A percentile compares a stretch with the other conserved stretches of the same genome.
These are phyloP conservation scores for Fusarium drepaniforme DNA, from an alignment of 2,329 filamentous ascomycete genomes.

Conservation along the genomic window DNA sequence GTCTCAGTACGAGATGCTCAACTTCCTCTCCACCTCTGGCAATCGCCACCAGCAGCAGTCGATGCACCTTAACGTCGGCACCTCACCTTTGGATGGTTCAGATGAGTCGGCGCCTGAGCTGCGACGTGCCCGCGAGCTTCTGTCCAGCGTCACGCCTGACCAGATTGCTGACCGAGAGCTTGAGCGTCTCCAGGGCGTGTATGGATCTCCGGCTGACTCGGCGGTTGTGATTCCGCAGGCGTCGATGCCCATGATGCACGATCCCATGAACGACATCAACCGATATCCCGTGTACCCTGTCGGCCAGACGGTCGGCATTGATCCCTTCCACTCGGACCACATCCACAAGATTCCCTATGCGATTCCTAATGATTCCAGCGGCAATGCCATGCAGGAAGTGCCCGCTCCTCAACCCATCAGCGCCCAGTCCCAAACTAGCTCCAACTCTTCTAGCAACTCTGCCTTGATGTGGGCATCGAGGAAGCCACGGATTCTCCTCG, in stretches of 20 bases:
- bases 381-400: conserved; percentile 51
- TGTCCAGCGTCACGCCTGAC: conserved; percentile 65
- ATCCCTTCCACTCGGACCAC: conserved; percentile 94
- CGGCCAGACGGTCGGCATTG: conserved; percentile 90
- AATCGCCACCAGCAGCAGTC: conserved; percentile 51
- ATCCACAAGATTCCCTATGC: conserved; percentile 94
- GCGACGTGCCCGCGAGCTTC: conserved; percentile 67
- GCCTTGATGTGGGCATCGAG: conserved; percentile 65
- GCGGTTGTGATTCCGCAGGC: conserved; percentile 56
- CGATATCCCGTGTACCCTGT: conserved; percentile 88
- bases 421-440: conserved; percentile 36
- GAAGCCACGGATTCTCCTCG: conserved; percentile 86
- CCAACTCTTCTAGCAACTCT: conserved; percentile 52
- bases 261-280: conserved; percentile 66
- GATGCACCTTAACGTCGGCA: conserved; percentile 51
- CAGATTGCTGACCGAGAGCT: conserved; percentile 66
- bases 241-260: conserved; percentile 62
- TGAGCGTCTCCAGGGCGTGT: conserved; percentile 66
- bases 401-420: conserved; percentile 53
- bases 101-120: conserved; percentile 66
- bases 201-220: conserved; percentile 67
- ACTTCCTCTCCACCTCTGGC: conserved; percentile 62
- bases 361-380: conserved; percentile 69
- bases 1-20: conserved; percentile 69
- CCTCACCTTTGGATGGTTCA: conserved; percentile 54